These are phyloP conservation scores for Dioszegia aurantiaca DNA, from an alignment of 768 basidiomycete species.

Conservation along the genomic window DNA sequence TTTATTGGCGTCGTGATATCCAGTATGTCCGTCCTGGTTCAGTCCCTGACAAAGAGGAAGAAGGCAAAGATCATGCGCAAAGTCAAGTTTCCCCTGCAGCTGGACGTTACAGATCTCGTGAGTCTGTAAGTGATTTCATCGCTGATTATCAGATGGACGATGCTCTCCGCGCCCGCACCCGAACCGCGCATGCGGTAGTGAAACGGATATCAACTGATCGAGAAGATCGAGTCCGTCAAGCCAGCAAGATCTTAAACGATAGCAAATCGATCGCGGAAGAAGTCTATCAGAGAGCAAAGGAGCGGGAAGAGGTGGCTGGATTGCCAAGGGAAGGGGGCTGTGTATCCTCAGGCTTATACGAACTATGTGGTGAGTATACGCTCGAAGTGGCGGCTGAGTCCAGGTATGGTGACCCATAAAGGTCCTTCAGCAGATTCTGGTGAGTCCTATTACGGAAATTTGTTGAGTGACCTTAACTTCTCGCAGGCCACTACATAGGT, in stretches of 20 bases:
- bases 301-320: conserved; percentile 63
- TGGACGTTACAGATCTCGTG: conserved; percentile 76
- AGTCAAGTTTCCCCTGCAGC: conserved; percentile 88
- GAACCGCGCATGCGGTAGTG: conserved; percentile 67
- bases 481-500: conserved; percentile 74
- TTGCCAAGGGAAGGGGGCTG: conserved; percentile 62
- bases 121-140: conserved; percentile 1
- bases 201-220: conserved; percentile 80
- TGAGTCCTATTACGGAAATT: conserved; percentile 24
- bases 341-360: conserved; percentile 71
- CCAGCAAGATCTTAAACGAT: conserved; percentile 65
- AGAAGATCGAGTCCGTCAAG: conserved; percentile 52
- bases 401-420: conserved; percentile 85
- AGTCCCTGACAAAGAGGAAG: conserved; percentile 34
- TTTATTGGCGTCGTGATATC: conserved; percentile 90
- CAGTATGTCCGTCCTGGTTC: conserved; percentile 23
- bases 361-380: conserved; percentile 71
- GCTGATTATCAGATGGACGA: conserved; percentile 58
- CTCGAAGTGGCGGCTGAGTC: conserved; percentile 12
- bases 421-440: conserved; percentile 91
- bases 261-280: too few species aligned
- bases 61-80: conserved; percentile 95
- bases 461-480: not conserved
- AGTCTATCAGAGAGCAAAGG: conserved; percentile 59
- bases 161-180: conserved; percentile 69